Percentiles rank a stretch among this genome's conserved stretches.
phyloP scores from a whole-genome alignment of 352 stramenopile genomes.

The Phytophthora brassicae region DNA sequence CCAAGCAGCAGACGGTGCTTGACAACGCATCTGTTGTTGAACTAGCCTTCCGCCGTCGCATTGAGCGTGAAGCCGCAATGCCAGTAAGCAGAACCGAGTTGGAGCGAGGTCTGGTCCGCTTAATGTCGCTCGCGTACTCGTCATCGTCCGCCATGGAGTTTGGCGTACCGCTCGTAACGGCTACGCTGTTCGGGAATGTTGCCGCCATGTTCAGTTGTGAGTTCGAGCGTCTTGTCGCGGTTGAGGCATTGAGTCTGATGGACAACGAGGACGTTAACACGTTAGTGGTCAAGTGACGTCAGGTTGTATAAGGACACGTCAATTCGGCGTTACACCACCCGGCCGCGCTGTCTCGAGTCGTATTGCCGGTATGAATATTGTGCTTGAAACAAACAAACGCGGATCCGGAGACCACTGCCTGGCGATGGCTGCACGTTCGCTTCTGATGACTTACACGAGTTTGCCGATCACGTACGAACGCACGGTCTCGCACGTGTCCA shows the following conservation, averaged over 20 bases:
- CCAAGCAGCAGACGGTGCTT: conserved; percentile 24
- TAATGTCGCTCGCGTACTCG: conserved; percentile 24
- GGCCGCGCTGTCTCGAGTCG: conserved; percentile 10
- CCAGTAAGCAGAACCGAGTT: neutral
- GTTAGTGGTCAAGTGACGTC: conserved; percentile 3
- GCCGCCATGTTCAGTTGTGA: conserved; percentile 21
- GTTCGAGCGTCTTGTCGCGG: conserved; percentile 19
- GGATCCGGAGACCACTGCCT: neutral
- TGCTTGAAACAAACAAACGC: conserved; percentile 14
- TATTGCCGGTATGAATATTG: conserved; percentile 29
- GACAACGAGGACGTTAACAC: conserved; percentile 15
- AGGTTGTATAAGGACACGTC: conserved; percentile 19
- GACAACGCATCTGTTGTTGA: conserved; percentile 31
- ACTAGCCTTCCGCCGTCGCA: conserved; percentile 17
- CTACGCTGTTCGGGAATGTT: conserved; percentile 17
- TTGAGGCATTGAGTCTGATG: conserved; percentile 25
- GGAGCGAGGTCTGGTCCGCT: conserved; percentile 13
- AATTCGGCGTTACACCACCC: conserved; percentile 12
- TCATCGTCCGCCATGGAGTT: conserved; percentile 29
- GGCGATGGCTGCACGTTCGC: neutral
- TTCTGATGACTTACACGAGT: neutral
- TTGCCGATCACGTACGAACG: neutral
- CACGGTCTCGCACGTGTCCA: conserved; percentile 4
- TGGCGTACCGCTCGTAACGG: conserved; percentile 22
- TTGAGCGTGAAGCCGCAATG: conserved; percentile 5